Evolutionary conservation across 192 early-diverging fungal genomes (phyloP).

Genomic region (Podila clonocystis): DNA sequence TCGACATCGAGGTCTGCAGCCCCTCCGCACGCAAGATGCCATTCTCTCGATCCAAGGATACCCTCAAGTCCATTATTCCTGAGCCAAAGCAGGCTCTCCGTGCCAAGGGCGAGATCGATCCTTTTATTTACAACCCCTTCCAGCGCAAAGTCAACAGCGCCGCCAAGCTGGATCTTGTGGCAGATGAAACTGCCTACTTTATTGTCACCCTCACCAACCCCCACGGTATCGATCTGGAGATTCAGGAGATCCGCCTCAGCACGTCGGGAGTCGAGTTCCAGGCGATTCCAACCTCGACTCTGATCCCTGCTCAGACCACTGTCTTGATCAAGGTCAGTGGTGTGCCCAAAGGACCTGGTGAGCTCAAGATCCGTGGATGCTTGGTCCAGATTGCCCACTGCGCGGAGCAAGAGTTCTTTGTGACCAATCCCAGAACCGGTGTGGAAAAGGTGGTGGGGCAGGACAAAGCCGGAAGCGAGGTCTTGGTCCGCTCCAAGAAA

Average conservation of each 20-base stretch:
- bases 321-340: conserved; percentile 74
- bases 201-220: conserved; percentile 80
- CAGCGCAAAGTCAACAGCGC: conserved; percentile 65
- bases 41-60: conserved; percentile 61
- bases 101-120: conserved; percentile 55
- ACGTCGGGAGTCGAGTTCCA: conserved; percentile 71
- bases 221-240: conserved; percentile 81
- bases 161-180: conserved; percentile 67
- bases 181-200: conserved; percentile 74
- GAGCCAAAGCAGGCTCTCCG: conserved; percentile 30
- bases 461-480: background rate
- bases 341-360: conserved; percentile 66
- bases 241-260: conserved; percentile 71
- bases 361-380: conserved; percentile 71
- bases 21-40: conserved; percentile 67
- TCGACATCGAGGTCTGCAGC: conserved; percentile 62
- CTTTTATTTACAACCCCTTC: conserved; percentile 88
- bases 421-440: conserved; percentile 33
- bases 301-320: conserved; percentile 72
- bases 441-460: background rate
- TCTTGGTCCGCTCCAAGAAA: conserved; percentile 31
- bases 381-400: conserved; percentile 62
- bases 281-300: conserved; percentile 63
- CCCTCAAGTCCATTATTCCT: conserved; percentile 38
- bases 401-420: conserved; percentile 63